Evolutionary conservation across 2,329 filamentous ascomycete genomes (phyloP).

Genomic region (Lomentospora prolificans): DNA sequence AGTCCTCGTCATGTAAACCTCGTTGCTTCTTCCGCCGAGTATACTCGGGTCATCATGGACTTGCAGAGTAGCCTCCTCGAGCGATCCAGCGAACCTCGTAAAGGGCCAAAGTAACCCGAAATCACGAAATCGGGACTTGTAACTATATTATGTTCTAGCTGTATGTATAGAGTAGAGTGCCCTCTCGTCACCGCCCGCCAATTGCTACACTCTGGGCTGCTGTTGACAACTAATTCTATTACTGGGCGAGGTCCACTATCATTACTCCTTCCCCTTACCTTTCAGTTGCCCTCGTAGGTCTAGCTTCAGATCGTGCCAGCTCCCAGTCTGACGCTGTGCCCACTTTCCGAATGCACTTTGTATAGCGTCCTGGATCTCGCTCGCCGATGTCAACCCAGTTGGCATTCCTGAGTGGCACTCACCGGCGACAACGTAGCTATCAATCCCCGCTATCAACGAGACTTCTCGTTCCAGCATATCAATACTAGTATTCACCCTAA

Average conservation of each 20-base stretch:
- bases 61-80: too few relatives aligned
- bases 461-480: background rate
- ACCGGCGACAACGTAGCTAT: background rate
- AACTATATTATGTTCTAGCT: too few relatives aligned
- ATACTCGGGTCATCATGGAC: too few relatives aligned
- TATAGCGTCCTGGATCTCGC: background rate
- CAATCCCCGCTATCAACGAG: background rate
- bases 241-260: background rate
- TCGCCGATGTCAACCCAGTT: background rate
- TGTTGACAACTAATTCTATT: too few relatives aligned
- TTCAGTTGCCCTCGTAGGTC: background rate
- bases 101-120: too few relatives aligned
- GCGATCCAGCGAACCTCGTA: too few relatives aligned
- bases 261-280: conserved; percentile 1
- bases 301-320: background rate
- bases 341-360: background rate
- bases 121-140: too few relatives aligned
- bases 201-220: too few relatives aligned
- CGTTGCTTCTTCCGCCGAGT: too few relatives aligned
- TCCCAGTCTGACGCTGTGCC: background rate
- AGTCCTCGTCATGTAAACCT: too few relatives aligned
- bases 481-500: background rate
- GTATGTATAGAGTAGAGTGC: too few relatives aligned
- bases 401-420: background rate
- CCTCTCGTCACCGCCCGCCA: too few relatives aligned